Base-by-base conservation (phyloP, 345 rosid species). In the Psidium guajava region DNA sequence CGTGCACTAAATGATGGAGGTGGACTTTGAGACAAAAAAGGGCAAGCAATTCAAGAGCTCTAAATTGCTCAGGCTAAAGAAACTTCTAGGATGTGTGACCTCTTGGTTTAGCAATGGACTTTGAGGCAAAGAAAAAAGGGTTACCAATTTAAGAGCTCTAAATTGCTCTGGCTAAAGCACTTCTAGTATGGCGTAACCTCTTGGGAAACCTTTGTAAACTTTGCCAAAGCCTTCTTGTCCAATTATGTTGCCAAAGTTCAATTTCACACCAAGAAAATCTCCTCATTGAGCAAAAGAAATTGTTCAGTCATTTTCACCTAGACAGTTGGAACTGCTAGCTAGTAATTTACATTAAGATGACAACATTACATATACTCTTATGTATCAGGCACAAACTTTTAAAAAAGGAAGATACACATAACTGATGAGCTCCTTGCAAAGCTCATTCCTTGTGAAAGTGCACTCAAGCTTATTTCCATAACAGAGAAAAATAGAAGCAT, bases 171-270 rank as follows among this genome's bases (percentile, higher is more conserved):
- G 6, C 44, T 42, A 42, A 42, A 42, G 44, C 44, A 42, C 44
- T 42, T 42, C 44, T 42, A 42, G 44, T 4, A 42, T 42, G 44
- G 44, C 5, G 6, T 42, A 42, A 42, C 44, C 44, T 42, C 44
- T 6, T 42, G 44, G 6, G 44, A 42, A 42, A 42, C 44, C 44
- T 42, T 42, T 92, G 84, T 95, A 96, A 52, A 96, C 98, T 89
- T 94, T 95, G 27, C 99, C 99, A 86, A 94, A 96, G 16, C 99
- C 99, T 91, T 98, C 97, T 85, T 93, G 98, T 83, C 99, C 99
- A 24, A 96, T 95, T 84, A 94, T 42, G 85, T 92, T 94, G 87
- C 85, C 90, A 98, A 14, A 94, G 88, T 84, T 95, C 97, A 83
- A 95, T 85, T 88, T 94, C 96, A 0, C 95, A 96, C 88, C 91